Base-by-base conservation (phyloP, 176 grass and related monocot genomes). In the Oryza australiensis region DNA sequence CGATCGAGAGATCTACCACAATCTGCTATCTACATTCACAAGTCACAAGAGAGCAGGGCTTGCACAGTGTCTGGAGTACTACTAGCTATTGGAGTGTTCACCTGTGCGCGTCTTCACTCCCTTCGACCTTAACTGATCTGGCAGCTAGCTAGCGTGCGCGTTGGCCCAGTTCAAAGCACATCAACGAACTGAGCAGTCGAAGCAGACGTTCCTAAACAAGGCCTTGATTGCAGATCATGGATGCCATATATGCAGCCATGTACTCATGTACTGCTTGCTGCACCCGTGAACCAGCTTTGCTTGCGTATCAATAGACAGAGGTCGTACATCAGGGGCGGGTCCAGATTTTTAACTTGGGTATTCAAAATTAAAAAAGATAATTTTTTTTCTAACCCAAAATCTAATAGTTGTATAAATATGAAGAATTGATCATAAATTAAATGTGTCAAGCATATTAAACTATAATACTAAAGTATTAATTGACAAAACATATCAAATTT, bases 81-180 rank as follows among this genome's bases (percentile, higher is more conserved):
- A 3, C 30, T 40, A 10, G 38, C 38, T 37, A 37, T 1, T 35
- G 34, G 34, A 37, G 38, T 42, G 63, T 38, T 84, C 76, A 84
- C 76, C 82, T 70, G 87, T 75, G 60, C 62, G 86, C 33, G 62
- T 84, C 53, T 37, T 38, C 40, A 46, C 49, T 55, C 74, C 66
- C 57, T 43, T 72, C 9, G 13, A 26, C 3, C 30, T 20, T 28
- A 64, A n/a, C 73, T 35, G 22, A 74, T 9, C 11, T 76, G 72
- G 49, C 35, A 41, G 76, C 29, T 37, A 32, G 65, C 73, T 23
- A 5, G 24, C 81, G 35, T 15, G 46, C 51, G 12, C 64, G 45
- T n/a, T 59, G 78, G 72, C 24, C 66, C 41, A 2, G 40, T 24
- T 29, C 37, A 35, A 38, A 49, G 23, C 26, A 18, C 33, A 69